Evolutionary conservation across 345 rosid genomes (phyloP), one percentile per base, ranked within the genome.

Genomic region (Acer negundo): DNA sequence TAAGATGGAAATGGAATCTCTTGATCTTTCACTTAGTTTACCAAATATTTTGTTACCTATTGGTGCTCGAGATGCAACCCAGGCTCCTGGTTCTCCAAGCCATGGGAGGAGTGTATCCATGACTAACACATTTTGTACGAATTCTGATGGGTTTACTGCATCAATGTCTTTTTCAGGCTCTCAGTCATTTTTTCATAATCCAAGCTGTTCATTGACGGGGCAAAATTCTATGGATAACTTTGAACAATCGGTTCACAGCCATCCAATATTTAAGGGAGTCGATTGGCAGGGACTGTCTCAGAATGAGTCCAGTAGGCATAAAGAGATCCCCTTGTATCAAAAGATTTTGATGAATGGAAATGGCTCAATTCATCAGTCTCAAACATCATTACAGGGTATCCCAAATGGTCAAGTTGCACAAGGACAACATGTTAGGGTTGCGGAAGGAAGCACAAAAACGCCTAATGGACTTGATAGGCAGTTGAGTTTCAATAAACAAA

Each of bases 221-320:
- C 94, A 94, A 79, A 92, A 96, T 78, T 86, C 93, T 20, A 78
- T 91, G 87, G 99, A 96, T 73, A 89, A 89, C 80, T 80, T 55
- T 59, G 99, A 96, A 75, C 98, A 96, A 77, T 94, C 99, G 58
- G 99, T 96, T 85, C 95, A 92, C 76, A 96, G 99, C 84, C 96
- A 94, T 15, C 97, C 99, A 67, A 75, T 94, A 77, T 94, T 96
- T 86, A 93, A 90, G 77, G 96, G 94, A 70, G 80, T 92, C 35
- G 97, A 95, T 75, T 92, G 94, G 92, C 93, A 86, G 83, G 91
- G 84, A 51, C 87, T 86, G 69, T 81, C 90, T 81, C 97, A 86
- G 80, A 87, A 87, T 59, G 99, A 93, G 67, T 84, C 91, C 7
- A 74, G 70, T 28, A 86, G 84, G 89, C 89, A 84, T 75, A 91